These are phyloP conservation scores for Fusarium robinianum DNA, from an alignment of 2,329 filamentous ascomycete species.

Conservation along the genomic window DNA sequence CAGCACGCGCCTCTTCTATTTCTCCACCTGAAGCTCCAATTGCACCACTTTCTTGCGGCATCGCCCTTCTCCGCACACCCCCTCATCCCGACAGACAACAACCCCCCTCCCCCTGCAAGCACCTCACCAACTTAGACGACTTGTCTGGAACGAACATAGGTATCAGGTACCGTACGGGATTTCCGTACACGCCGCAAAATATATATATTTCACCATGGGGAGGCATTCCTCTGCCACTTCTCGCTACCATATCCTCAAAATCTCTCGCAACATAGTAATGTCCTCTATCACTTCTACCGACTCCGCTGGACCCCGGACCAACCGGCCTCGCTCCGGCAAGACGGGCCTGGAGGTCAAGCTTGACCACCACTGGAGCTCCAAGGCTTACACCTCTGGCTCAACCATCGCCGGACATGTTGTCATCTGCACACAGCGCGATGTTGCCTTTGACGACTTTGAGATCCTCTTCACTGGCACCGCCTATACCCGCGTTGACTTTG, in stretches of 20 bases:
- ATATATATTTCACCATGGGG: conserved; percentile 32
- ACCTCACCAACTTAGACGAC: conserved; percentile 23
- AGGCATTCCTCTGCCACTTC: conserved; percentile 19
- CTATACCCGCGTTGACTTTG: conserved; percentile 56
- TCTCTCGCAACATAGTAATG: conserved; percentile 31
- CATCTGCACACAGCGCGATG: conserved; percentile 51
- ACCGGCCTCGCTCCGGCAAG: conserved; percentile 26
- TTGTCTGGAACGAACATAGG: conserved; percentile 27
- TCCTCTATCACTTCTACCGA: conserved; percentile 33
- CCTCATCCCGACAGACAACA: conserved; percentile 6
- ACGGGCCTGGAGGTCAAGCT: conserved; percentile 54
- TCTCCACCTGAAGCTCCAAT: conserved; percentile 8
- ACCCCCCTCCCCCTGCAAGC: conserved; percentile 28
- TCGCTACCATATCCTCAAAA: conserved; percentile 21
- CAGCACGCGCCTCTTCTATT: conserved; percentile 22
- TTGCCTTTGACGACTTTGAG: conserved; percentile 56
- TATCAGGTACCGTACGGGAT: conserved; percentile 29
- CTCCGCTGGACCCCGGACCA: conserved; percentile 30
- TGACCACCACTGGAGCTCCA: conserved; percentile 57
- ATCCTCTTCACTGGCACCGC: conserved; percentile 57
- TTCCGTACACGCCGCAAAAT: conserved; percentile 20
- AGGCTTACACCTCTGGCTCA: conserved; percentile 61
- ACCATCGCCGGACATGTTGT: conserved; percentile 54
- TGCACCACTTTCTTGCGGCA: conserved; percentile 2
- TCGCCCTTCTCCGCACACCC: conserved; percentile 15